Base-by-base conservation (phyloP, 116 monocot species). In the Posidonia oceanica region DNA sequence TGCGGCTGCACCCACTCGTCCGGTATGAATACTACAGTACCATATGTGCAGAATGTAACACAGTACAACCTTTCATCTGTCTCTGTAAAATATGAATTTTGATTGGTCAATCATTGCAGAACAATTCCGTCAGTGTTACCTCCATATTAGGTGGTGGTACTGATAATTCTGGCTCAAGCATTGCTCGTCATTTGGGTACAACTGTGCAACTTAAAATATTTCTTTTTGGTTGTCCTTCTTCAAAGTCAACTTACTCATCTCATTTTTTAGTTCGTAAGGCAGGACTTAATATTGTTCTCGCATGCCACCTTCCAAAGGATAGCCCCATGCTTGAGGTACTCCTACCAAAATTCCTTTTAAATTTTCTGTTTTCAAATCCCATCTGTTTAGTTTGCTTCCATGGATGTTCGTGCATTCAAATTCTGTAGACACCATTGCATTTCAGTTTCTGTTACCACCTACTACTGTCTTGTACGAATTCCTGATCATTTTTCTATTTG, bases 261-360 rank as follows among this genome's bases (percentile, higher is more conserved):
- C 68, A 2, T 4, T 17, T 76, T 69, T 72, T 83, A 89, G 89
- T 79, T 16, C 63, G 77, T 39, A 86, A 77, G 75, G 83, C 86
- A 3, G 86, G 86, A 22, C 79, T 83, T 11, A 86, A 75, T 54
- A 73, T 86, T 44, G 76, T 89, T 54, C 63, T 89, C 5, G 83
- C 89, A 42, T 89, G 89, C 83, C 86, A 89, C 69, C 86, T 86
- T 62, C 86, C 86, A 39, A 89, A 86, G 79, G 89, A 83, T 61
- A 89, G 80, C 75, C 89, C 86, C 17, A 77, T 83, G 81, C 81
- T 89, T 69, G 86, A 89, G 89, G 89, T 89, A 75, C 13, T 41
- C n/a, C 21, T 60, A 15, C 17, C 0, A 4, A 41, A 17, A 2
- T 18, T 38, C 17, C 15, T n/a, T 41, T 54, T 64, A 13, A 3